Conservation (phyloP, 2,329 filamentous ascomycete genomes). For the Fusarium heterosporum region DNA sequence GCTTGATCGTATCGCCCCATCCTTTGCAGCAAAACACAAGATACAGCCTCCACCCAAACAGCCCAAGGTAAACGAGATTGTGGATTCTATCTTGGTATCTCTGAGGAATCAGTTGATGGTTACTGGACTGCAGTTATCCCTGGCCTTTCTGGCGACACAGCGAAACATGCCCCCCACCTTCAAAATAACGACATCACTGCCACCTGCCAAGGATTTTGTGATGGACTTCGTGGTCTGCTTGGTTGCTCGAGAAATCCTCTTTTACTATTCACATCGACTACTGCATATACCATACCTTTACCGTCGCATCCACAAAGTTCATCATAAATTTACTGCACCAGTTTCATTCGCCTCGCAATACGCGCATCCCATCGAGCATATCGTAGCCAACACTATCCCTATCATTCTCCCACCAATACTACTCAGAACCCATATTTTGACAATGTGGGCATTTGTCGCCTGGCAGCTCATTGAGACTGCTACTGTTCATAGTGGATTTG, state of each 20-base stretch:
- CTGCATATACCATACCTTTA: constrained; percentile 64
- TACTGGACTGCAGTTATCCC: constrained; percentile 47
- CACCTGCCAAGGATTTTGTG: constrained; percentile 51
- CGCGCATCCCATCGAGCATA: constrained; percentile 67
- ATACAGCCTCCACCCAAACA: constrained; percentile 65
- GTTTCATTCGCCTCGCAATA: constrained; percentile 67
- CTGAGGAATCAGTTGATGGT: constrained; percentile 61
- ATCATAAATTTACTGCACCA: constrained; percentile 67
- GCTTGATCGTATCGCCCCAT: constrained; percentile 58
- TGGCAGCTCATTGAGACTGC: constrained; percentile 63
- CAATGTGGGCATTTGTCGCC: constrained; percentile 62
- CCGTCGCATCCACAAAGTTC: constrained; percentile 64
- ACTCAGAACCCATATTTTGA: constrained; percentile 62
- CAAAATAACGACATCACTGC: constrained; percentile 54
- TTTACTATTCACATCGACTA: constrained; percentile 67
- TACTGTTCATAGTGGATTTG: constrained; percentile 68
- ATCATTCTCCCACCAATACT: constrained; percentile 62
- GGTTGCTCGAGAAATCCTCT: constrained; percentile 61
- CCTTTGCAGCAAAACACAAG: constrained; percentile 64
- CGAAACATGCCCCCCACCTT: constrained; percentile 49
- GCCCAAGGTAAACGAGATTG: constrained; percentile 59
- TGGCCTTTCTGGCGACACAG: constrained; percentile 31
- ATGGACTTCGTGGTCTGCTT: constrained; percentile 57
- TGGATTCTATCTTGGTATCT: constrained; percentile 58
- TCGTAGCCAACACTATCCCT: constrained; percentile 65